Percentiles rank a stretch among this genome's conserved stretches.
phyloP scores from a whole-genome alignment of 2,329 filamentous ascomycete genomes.

The Ilyonectria sp. region DNA sequence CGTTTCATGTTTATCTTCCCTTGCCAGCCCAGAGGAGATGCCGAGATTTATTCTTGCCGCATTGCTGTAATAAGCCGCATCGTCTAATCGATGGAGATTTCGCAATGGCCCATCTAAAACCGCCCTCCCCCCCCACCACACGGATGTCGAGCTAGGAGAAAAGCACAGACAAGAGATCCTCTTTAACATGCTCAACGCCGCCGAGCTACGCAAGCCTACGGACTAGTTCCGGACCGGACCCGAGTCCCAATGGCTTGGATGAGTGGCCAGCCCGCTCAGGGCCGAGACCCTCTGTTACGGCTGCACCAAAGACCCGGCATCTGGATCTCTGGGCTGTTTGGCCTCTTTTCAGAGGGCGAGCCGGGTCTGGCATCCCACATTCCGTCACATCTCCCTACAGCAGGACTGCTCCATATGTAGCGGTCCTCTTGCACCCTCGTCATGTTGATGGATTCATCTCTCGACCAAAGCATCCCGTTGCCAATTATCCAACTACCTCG shows the following conservation, averaged over 20 bases:
- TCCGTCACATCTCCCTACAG: neutral
- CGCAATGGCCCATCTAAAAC: neutral
- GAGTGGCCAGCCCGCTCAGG: neutral
- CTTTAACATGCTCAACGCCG: neutral
- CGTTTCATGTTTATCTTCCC: neutral
- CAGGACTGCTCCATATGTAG: no score
- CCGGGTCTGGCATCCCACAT: neutral
- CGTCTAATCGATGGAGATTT: neutral
- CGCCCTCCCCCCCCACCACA: neutral
- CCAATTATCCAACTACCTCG: neutral
- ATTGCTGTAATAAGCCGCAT: neutral
- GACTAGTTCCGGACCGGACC: constrained; percentile 8
- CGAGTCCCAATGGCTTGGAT: constrained; percentile 19
- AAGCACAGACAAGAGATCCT: constrained; percentile 9
- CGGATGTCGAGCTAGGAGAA: neutral
- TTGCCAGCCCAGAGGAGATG: neutral
- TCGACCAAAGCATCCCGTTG: constrained; percentile 4
- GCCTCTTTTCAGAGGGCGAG: neutral
- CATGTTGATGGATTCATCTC: neutral
- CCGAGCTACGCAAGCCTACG: constrained; percentile 4
- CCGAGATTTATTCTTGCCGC: constrained; percentile 1
- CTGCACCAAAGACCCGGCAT: constrained; percentile 23
- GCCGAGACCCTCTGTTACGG: constrained; percentile 15
- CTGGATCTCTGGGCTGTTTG: neutral
- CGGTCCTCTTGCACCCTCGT: no score